A percentile compares a stretch with the other conserved stretches of the same genome.
These are phyloP conservation scores for Heliamphora pulchella DNA, from an alignment of 179 eudicot species.

Conservation along the genomic window DNA sequence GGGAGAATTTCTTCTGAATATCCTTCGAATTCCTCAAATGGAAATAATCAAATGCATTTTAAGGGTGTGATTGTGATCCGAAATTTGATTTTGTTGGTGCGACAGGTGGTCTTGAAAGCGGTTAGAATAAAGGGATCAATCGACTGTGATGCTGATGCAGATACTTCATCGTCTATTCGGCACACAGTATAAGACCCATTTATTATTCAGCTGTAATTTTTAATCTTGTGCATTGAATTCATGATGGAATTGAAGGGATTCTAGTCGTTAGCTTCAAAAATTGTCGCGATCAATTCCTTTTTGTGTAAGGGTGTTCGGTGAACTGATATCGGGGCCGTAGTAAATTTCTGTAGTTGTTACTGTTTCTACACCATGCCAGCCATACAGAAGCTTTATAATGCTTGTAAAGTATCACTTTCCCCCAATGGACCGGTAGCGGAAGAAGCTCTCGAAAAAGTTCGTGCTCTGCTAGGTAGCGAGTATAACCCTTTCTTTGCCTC, in stretches of 20 bases:
- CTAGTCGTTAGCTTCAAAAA: not conserved
- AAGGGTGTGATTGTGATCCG: not conserved
- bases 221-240: not conserved
- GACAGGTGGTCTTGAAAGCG: constrained; percentile 7
- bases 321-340: constrained; percentile 7
- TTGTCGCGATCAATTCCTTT: not conserved
- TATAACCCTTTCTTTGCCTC: constrained; percentile 13
- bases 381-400: constrained; percentile 84
- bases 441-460: constrained; percentile 79
- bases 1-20: not conserved
- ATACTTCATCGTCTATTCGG: constrained; percentile 12
- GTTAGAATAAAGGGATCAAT: constrained; percentile 13
- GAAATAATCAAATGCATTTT: not conserved
- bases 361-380: constrained; percentile 67
- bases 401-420: constrained; percentile 84
- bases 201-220: constrained; percentile 16
- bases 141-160: constrained; percentile 21
- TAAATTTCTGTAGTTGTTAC: constrained; percentile 3
- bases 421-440: constrained; percentile 79
- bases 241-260: constrained; percentile 11
- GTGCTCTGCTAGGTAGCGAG: constrained; percentile 67
- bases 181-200: constrained; percentile 20
- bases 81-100: not conserved
- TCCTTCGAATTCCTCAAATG: not conserved
- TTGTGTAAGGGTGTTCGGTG: not conserved